Base-by-base conservation (phyloP, 2,329 filamentous ascomycete genomes). In the Fusarium lyarnte region DNA sequence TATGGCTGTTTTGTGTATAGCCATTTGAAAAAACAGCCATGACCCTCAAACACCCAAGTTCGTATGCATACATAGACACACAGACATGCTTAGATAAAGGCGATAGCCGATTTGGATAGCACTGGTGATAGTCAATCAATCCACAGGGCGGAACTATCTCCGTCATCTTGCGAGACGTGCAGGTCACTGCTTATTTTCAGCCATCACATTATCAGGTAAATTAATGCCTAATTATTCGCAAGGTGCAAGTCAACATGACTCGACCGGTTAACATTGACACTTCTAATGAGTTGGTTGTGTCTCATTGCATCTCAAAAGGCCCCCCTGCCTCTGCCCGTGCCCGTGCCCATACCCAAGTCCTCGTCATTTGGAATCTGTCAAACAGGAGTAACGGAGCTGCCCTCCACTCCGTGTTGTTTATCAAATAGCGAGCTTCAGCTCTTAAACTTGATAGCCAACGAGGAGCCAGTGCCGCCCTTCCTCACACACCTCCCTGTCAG, bases 401-500 rank as follows among this genome's bases (percentile, higher is more conserved):
- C 58, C 31, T 23, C 23, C 38, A 61, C 42, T 33, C 47, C 52
- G 39, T 23, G 23, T 38, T 42, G 39, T 33, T 62, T 27, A 36
- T 33, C 57, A 29, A 63, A 63, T 45, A 33, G 39, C 31, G 52
- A 64, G 54, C 51, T 66, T 59, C 60, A 67, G 54, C 69, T 74
- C 66, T 55, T 57, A 58, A 39, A 47, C 19, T 53, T 31, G 39
- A 39, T 35, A 60, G 36, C 70, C 70, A 73, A 73, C 70, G 47
- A 73, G 52, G 33, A 35, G 38, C 47, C 39, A 52, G 25, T 66
- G 39, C 59, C n/a, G 35, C 45, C 71, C 58, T 58, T 58, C 57
- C 47, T 49, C 29, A 43, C 55, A 69, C 42, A 64, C 67, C 53
- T 65, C 71, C 70, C 61, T 72, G 74, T 77, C 77, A 78, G 77